phyloP scores from a whole-genome alignment of 2,329 filamentous ascomycete genomes.

The Huntiella abstrusa region DNA sequence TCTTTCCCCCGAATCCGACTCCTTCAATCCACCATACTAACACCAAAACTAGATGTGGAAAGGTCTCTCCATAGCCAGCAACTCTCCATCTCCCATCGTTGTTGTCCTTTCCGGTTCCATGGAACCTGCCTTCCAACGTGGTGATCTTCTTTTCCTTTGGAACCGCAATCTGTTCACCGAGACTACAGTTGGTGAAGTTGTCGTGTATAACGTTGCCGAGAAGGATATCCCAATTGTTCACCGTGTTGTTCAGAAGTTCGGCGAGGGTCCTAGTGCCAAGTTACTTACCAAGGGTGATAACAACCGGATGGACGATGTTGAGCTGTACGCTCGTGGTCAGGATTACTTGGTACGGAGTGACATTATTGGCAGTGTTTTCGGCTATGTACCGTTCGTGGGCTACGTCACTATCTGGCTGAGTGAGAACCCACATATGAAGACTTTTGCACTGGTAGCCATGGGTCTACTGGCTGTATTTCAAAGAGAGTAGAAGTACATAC shows the following conservation, averaged over 20 bases:
- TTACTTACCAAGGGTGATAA: conserved; percentile 96
- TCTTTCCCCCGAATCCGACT: neutral
- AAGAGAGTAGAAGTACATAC: conserved; percentile 43
- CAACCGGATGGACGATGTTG: conserved; percentile 82
- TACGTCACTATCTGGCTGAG: conserved; percentile 93
- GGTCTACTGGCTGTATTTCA: conserved; percentile 84
- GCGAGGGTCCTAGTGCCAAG: conserved; percentile 37
- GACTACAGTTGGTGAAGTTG: conserved; percentile 37
- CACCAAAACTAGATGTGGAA: conserved; percentile 50
- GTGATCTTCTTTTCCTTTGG: conserved; percentile 60
- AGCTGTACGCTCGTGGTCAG: conserved; percentile 66
- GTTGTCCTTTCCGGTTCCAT: conserved; percentile 72
- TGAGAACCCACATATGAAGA: conserved; percentile 95
- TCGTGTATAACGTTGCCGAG: conserved; percentile 60
- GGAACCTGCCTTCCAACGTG: conserved; percentile 67
- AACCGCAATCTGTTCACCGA: conserved; percentile 45
- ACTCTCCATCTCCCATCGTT: conserved; percentile 61
- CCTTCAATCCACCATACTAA: conserved; percentile 1
- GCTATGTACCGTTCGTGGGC: conserved; percentile 83
- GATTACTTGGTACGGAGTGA: conserved; percentile 73
- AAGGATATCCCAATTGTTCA: conserved; percentile 98
- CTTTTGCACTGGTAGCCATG: conserved; percentile 86
- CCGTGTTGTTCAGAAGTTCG: conserved; percentile 62
- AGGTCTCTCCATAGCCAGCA: conserved; percentile 58
- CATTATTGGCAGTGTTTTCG: conserved; percentile 82